Evolutionary conservation across 2,329 filamentous ascomycete genomes (phyloP), one percentile per base, ranked within the genome.

Genomic region (Eutypella sp.): DNA sequence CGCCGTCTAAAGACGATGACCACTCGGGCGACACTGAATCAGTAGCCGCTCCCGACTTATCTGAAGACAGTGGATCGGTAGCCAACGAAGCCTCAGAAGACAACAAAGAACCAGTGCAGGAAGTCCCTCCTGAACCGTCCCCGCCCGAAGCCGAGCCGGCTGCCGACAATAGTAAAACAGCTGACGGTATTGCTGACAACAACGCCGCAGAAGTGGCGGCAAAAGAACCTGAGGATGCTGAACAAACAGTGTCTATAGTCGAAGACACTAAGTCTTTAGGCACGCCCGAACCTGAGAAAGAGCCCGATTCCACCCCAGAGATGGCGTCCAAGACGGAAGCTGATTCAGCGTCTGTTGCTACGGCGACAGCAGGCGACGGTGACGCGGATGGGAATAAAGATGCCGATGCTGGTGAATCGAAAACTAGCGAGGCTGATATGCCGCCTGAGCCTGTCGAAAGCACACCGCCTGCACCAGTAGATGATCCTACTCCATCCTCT

Each of bases 321-420:
- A 25, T 34, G 5, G 29, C 13, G 16, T 5, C 29, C 5, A n/a
- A 11, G 29, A 15, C 11, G 11, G 29, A 33, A 4, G 11, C 29
- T n/a, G 29, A 33, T 11, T 5, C 5, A 33, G 29, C 29, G 16
- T 5, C 5, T 5, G 29, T 33, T 29, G 25, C 7, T 5, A 5
- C 29, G 5, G 29, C 5, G 16, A 33, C 29, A 33, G 13, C 29
- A 33, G 5, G 11, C 29, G 29, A 33, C 5, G 11, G 11, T 15
- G 29, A 33, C 13, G 16, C 16, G 19, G 13, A 34, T 34, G 31
- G 15, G 6, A 16, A 15, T 34, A 16, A 27, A 39, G 23, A 16
- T 27, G 33, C 19, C 16, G 40, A 19, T 11, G 46, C 36, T 37
- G 48, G n/a, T n/a, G n/a, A n/a, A n/a, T n/a, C n/a, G n/a, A n/a